phyloP scores from a whole-genome alignment of 2,329 filamentous ascomycete genomes.

The Xylariaceae sp. region DNA sequence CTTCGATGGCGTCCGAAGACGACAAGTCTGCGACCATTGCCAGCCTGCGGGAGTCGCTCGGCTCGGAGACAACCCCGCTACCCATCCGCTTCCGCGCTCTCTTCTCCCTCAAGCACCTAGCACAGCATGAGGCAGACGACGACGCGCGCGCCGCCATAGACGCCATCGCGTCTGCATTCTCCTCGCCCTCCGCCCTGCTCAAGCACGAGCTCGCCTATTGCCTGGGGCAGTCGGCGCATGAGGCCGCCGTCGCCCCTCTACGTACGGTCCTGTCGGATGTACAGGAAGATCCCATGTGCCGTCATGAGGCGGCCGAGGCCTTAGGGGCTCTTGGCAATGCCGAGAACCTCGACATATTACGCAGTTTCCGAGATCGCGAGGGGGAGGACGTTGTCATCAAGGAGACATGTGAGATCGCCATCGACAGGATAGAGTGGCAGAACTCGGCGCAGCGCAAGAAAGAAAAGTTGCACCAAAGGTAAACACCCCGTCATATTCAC shows the following conservation, averaged over 20 bases:
- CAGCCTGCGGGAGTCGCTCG: conserved; percentile 66
- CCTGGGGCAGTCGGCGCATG: conserved; percentile 80
- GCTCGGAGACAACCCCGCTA: conserved; percentile 72
- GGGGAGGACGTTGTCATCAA: conserved; percentile 74
- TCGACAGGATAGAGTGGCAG: conserved; percentile 91
- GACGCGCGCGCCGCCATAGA: conserved; percentile 53
- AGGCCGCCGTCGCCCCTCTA: conserved; percentile 65
- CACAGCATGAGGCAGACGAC: conserved; percentile 57
- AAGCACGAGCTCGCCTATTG: conserved; percentile 98
- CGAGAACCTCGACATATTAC: conserved; percentile 66
- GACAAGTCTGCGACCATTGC: conserved; percentile 39
- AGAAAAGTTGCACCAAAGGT: conserved; percentile 81
- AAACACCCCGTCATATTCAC: no score
- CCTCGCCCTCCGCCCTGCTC: conserved; percentile 77
- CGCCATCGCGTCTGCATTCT: conserved; percentile 82
- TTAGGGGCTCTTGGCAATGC: conserved; percentile 77
- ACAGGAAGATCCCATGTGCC: conserved; percentile 86
- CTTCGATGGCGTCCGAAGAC: conserved; percentile 15
- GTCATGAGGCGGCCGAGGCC: conserved; percentile 94
- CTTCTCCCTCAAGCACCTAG: conserved; percentile 94
- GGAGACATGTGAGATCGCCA: conserved; percentile 95
- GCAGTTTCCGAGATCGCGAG: conserved; percentile 63
- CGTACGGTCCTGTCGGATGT: conserved; percentile 67
- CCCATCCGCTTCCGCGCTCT: conserved; percentile 89
- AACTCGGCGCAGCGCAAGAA: conserved; percentile 61